Conservation (phyloP, 129 eudicot species). For the Flaveria brownii region DNA sequence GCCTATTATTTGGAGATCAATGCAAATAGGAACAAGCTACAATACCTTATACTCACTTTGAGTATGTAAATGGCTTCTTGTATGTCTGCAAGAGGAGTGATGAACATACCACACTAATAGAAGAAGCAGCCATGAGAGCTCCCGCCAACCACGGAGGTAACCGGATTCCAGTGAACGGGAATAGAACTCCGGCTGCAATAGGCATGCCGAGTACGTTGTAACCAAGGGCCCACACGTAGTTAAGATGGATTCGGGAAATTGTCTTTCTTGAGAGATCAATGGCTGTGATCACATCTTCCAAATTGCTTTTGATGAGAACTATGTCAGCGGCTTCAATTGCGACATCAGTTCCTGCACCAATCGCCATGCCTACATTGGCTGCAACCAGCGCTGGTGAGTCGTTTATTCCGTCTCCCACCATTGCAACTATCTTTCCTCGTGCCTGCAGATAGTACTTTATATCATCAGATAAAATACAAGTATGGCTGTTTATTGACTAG, state of each 20-base stretch:
- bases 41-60: slow-evolving; percentile 21
- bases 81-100: slow-evolving; percentile 58
- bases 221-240: slow-evolving; percentile 63
- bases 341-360: slow-evolving; percentile 64
- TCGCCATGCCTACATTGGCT: slow-evolving; percentile 67
- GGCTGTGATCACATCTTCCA: slow-evolving; percentile 65
- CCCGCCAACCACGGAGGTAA: slow-evolving; percentile 77
- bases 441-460: slow-evolving; percentile 27
- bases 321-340: slow-evolving; percentile 70
- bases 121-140: slow-evolving; percentile 71
- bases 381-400: slow-evolving; percentile 67
- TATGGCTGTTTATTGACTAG: not conserved
- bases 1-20: slow-evolving; percentile 6
- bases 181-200: slow-evolving; percentile 56
- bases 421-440: slow-evolving; percentile 48
- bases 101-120: slow-evolving; percentile 65
- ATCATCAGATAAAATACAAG: not conserved
- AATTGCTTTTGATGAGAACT: slow-evolving; percentile 58
- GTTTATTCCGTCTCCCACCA: slow-evolving; percentile 72
- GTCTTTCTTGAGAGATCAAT: slow-evolving; percentile 61
- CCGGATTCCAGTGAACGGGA: slow-evolving; percentile 52
- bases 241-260: slow-evolving; percentile 48
- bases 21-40: not conserved
- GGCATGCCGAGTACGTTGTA: slow-evolving; percentile 64
- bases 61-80: slow-evolving; percentile 45